phyloP scores from a whole-genome alignment of 2,329 filamentous ascomycete species.

The Parastagonospora avenae region DNA sequence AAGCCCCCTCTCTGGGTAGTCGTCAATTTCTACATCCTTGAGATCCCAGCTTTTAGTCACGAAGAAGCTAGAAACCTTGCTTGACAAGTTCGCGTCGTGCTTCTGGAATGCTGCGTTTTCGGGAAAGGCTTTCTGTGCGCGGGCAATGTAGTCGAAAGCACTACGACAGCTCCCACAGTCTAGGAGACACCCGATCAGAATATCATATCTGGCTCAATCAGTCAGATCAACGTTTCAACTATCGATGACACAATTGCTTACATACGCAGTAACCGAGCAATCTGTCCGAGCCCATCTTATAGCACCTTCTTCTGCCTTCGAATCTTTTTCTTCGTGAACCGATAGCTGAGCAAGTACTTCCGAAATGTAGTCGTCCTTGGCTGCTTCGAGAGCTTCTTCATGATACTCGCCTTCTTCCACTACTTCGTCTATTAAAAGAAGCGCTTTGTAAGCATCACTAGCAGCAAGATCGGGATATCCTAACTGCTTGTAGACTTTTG shows the following conservation, averaged over 20 bases:
- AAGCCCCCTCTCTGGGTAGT: conserved; percentile 71
- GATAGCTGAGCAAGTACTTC: conserved; percentile 12
- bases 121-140: conserved; percentile 63
- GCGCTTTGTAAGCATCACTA: conserved; percentile 86
- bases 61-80: conserved; percentile 29
- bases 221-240: background rate
- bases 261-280: conserved; percentile 40
- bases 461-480: conserved; percentile 89
- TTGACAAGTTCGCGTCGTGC: conserved; percentile 58
- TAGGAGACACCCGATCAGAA: conserved; percentile 61
- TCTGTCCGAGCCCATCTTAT: conserved; percentile 22
- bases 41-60: conserved; percentile 23
- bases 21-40: conserved; percentile 55
- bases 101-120: conserved; percentile 62
- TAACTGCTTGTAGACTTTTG: conserved; percentile 71
- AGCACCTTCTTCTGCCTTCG: background rate
- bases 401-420: conserved; percentile 82
- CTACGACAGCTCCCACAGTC: conserved; percentile 69
- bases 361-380: conserved; percentile 44
- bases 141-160: conserved; percentile 67
- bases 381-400: conserved; percentile 64
- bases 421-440: conserved; percentile 85
- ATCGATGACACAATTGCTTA: conserved; percentile 3
- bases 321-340: background rate
- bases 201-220: conserved; percentile 32